Base-by-base conservation (phyloP, 495 filamentous ascomycete species). In the Podospora sp. region DNA sequence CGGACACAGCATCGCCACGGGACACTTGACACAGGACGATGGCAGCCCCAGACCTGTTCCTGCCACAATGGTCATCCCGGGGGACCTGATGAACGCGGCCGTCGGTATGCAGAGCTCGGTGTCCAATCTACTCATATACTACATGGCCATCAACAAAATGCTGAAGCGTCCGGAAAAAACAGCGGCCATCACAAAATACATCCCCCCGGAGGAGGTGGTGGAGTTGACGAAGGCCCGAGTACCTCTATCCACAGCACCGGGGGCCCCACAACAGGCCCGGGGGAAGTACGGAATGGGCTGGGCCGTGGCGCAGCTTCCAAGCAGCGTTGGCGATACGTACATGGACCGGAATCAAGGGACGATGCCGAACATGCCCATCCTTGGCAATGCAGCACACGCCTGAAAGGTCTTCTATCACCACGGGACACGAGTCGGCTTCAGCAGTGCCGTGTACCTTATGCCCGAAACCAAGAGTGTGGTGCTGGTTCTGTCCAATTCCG, bases 261-360 rank as follows among this genome's bases (percentile, higher is more conserved):
- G n/a, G n/a, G n/a, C n/a, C n/a, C n/a, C n/a, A n/a, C n/a, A n/a
- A n/a, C n/a, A n/a, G n/a, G n/a, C n/a, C n/a, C 59, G 59, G 20
- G 59, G 49, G 59, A 29, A 61, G 21, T 61, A 61, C 36, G 59
- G 29, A 29, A 61, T 61, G 59, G 59, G 59, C 20, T 61, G 59
- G 59, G 59, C 59, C 8, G 29, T 49, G 33, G 66, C 40, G 20
- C 60, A 68, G 24, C 65, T 62, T 24, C 58, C 59, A 21, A 29
- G 59, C 3, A 6, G 59, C 24, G 29, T 61, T 61, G 46, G 59
- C 20, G 59, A 61, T n/a, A 61, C 59, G 6, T 61, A 29, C n/a
- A n/a, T n/a, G n/a, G n/a, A n/a, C 59, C 59, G 59, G 49, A 61
- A 61, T 29, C 59, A 61, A 61, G 29, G 20, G 6, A 14, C 20